Evolutionary conservation across 2,329 filamentous ascomycete genomes (phyloP).

Genomic region (Ophiosphaerella herpotricha): DNA sequence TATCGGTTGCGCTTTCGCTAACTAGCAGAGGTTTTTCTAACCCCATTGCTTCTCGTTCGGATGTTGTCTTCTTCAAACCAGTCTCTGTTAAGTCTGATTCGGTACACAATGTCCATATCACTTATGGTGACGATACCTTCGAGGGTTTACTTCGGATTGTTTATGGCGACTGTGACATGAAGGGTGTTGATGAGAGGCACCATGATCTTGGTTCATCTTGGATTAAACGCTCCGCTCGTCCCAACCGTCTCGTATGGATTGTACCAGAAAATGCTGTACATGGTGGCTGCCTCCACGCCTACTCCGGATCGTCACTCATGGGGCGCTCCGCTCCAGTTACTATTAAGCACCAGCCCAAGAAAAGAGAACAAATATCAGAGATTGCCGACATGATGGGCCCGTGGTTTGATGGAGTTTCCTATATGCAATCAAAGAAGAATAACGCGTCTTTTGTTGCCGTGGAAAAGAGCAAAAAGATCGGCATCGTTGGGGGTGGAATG

Average conservation of each 20-base stretch:
- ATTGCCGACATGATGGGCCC: slow-evolving; percentile 62
- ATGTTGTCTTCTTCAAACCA: slow-evolving; percentile 40
- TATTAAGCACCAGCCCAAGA: slow-evolving; percentile 42
- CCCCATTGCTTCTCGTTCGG: slow-evolving; percentile 24
- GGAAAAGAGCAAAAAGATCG: slow-evolving; percentile 63
- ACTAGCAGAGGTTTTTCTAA: slow-evolving; percentile 23
- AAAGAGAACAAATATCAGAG: slow-evolving; percentile 48
- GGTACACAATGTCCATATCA: slow-evolving; percentile 57
- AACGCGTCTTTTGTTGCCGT: slow-evolving; percentile 57
- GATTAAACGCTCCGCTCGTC: slow-evolving; percentile 41
- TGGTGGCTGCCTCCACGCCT: slow-evolving; percentile 53
- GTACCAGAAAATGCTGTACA: slow-evolving; percentile 47
- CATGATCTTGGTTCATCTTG: slow-evolving; percentile 50
- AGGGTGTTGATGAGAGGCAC: slow-evolving; percentile 43
- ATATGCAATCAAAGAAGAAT: slow-evolving; percentile 61
- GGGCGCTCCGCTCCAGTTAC: slow-evolving; percentile 50
- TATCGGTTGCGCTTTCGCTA: slow-evolving; percentile 32
- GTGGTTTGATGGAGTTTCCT: slow-evolving; percentile 69
- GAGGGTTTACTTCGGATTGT: slow-evolving; percentile 52
- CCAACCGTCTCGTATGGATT: slow-evolving; percentile 56
- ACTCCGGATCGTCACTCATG: slow-evolving; percentile 45
- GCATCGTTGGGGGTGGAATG: slow-evolving; percentile 69
- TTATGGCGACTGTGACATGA: slow-evolving; percentile 52
- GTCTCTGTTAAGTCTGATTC: slow-evolving; percentile 45
- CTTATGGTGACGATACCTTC: slow-evolving; percentile 46